Evolutionary conservation across 1,284 basidiomycete species (phyloP).

Genomic region (Ceratobasidium sp.): DNA sequence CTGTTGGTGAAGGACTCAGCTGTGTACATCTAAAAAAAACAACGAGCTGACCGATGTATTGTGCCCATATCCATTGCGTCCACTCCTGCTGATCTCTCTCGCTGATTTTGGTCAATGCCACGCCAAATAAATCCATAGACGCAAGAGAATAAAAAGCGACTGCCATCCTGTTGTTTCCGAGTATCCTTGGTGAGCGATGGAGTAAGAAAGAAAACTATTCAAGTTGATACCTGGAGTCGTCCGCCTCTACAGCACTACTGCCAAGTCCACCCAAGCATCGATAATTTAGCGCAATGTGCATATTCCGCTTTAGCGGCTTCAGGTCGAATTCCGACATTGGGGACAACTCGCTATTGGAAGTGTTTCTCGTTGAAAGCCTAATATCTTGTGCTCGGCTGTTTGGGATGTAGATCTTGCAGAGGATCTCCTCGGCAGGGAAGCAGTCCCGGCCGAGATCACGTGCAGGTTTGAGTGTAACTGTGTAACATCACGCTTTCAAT

Average conservation of each 20-base stretch:
- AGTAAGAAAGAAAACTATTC: constrained; percentile 37
- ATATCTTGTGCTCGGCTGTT: no score
- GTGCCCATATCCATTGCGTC: constrained; percentile 86
- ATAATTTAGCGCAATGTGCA: constrained; percentile 28
- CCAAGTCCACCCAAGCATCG: constrained; percentile 65
- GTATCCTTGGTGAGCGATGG: constrained; percentile 16
- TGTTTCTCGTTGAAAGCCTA: no score
- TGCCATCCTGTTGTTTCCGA: constrained; percentile 63
- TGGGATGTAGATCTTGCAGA: no score
- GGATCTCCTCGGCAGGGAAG: no score
- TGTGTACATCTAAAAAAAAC: constrained; percentile 16
- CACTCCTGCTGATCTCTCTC: constrained; percentile 65
- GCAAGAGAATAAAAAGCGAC: constrained; percentile 86
- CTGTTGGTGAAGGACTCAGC: constrained; percentile 48
- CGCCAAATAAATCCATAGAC: constrained; percentile 72
- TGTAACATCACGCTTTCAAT: no score
- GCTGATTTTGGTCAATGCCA: constrained; percentile 58
- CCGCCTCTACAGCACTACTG: constrained; percentile 60
- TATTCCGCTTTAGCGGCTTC: constrained; percentile 6
- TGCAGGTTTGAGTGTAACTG: no score
- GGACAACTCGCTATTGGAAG: no score
- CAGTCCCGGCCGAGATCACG: no score
- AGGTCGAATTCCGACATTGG: constrained; percentile 8
- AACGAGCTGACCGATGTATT: constrained; percentile 61
- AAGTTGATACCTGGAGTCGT: constrained; percentile 60